A percentile compares a stretch with the other conserved stretches of the same genome.
Evolutionary conservation across 1,284 basidiomycete genomes (phyloP).

Genomic region (Trichosporon faecale): DNA sequence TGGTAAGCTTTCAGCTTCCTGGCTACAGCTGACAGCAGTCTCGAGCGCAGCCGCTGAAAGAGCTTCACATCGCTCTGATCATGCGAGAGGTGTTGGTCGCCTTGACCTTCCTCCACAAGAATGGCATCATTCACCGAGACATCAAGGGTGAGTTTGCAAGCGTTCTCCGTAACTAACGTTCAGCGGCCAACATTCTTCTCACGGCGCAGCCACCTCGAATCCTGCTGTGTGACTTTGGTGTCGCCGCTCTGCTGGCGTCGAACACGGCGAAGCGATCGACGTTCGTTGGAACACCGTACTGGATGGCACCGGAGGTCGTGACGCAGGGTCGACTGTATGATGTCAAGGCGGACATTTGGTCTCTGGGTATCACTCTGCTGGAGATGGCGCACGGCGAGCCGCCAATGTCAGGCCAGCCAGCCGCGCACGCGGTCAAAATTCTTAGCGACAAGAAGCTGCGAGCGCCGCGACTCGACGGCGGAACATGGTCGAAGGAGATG

Average conservation of each 20-base stretch:
- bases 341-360: slow-evolving; percentile 96
- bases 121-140: slow-evolving; percentile 92
- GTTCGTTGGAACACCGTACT: slow-evolving; percentile 92
- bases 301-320: slow-evolving; percentile 98
- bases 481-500: slow-evolving; percentile 74
- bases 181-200: slow-evolving; percentile 87
- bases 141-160: slow-evolving; percentile 63
- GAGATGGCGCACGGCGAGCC: slow-evolving; percentile 72
- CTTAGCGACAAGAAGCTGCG: slow-evolving; percentile 69
- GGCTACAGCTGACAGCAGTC: slow-evolving; percentile 64
- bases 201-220: slow-evolving; percentile 76
- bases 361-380: slow-evolving; percentile 87
- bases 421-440: slow-evolving; percentile 82
- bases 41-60: slow-evolving; percentile 77
- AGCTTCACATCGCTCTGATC: slow-evolving; percentile 84
- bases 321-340: slow-evolving; percentile 85
- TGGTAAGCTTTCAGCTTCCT: slow-evolving; percentile 55
- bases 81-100: slow-evolving; percentile 83
- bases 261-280: slow-evolving; percentile 87
- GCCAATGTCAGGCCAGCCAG: slow-evolving; percentile 71
- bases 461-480: slow-evolving; percentile 71
- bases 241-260: slow-evolving; percentile 85
- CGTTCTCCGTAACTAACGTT: slow-evolving; percentile 1
- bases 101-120: slow-evolving; percentile 83
- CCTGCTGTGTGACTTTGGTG: slow-evolving; percentile 94